These are phyloP conservation scores for Mimosa pudica DNA, from an alignment of 306 rosid genomes.

Conservation along the genomic window DNA sequence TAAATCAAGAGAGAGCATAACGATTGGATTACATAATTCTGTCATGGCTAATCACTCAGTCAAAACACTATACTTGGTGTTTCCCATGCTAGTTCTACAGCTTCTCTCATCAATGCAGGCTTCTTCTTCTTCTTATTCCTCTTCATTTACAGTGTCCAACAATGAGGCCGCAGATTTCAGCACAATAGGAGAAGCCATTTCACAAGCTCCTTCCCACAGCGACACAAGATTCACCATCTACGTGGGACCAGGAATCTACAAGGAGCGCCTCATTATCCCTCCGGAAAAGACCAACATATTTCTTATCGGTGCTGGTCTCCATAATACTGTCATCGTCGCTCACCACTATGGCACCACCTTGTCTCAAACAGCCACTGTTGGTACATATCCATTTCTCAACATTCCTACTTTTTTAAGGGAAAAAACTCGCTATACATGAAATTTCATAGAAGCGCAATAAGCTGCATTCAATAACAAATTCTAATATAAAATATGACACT, in stretches of 20 bases:
- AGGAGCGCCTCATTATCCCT: neutral
- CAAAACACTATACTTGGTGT: neutral
- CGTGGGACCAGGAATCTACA: slow-evolving; percentile 4
- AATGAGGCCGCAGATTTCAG: neutral
- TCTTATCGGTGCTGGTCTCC: neutral
- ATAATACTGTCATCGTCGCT: neutral
- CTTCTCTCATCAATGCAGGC: neutral
- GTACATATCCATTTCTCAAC: neutral
- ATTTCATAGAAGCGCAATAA: no score
- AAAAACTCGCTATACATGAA: no score
- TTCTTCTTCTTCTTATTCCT: neutral
- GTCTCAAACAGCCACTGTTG: neutral
- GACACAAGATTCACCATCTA: neutral
- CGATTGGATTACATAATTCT: neutral
- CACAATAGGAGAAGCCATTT: neutral
- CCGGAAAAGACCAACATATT: neutral
- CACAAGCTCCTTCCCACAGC: slow-evolving; percentile 3
- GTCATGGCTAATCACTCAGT: neutral
- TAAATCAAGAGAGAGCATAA: neutral
- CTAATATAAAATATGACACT: no score
- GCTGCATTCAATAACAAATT: no score
- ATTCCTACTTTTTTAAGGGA: no score
- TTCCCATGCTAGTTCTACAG: neutral
- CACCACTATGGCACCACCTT: neutral
- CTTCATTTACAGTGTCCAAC: neutral